Percentiles rank a stretch among this genome's conserved stretches.
phyloP scores from a whole-genome alignment of 495 filamentous ascomycete genomes.

The Podospora bellae-mahoneyi region DNA sequence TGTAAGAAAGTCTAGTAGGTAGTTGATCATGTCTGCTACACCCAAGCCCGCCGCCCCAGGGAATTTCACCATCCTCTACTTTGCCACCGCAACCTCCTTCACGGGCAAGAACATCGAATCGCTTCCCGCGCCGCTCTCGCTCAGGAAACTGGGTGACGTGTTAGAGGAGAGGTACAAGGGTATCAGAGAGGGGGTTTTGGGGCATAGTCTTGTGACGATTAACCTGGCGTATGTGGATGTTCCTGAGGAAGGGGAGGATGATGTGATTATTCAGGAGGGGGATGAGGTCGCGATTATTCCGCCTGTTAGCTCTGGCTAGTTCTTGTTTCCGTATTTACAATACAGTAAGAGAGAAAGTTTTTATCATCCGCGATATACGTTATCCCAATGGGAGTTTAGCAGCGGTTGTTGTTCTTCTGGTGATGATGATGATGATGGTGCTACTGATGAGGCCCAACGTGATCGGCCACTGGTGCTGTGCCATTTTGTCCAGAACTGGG shows the following conservation, averaged over 20 bases:
- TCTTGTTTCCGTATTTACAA: not conserved
- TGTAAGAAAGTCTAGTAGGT: not conserved
- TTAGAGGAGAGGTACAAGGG: slow-evolving; percentile 80
- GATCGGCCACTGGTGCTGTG: not conserved
- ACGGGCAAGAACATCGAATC: slow-evolving; percentile 68
- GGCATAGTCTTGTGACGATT: slow-evolving; percentile 76
- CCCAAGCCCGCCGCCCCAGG: slow-evolving; percentile 47
- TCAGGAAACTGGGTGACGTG: slow-evolving; percentile 60
- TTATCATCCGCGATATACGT: not conserved
- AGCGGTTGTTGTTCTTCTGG: not conserved
- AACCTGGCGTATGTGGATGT: slow-evolving; percentile 88
- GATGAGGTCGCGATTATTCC: slow-evolving; percentile 95
- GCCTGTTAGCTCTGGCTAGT: slow-evolving; percentile 82
- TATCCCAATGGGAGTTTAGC: not conserved
- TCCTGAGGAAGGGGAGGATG: slow-evolving; percentile 35
- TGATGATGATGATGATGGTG: not conserved
- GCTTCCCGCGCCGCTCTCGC: slow-evolving; percentile 67
- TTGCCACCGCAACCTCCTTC: slow-evolving; percentile 72
- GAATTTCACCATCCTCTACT: slow-evolving; percentile 82
- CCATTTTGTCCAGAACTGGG: not conserved
- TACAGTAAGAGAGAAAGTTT: not conserved
- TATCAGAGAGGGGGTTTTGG: slow-evolving; percentile 68
- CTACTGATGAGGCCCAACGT: not conserved
- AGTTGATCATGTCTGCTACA: slow-evolving; percentile 30
- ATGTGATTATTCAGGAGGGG: slow-evolving; percentile 62